Evolutionary conservation across 257 asterid species (phyloP).

Genomic region (Cynanchum wilfordii): DNA sequence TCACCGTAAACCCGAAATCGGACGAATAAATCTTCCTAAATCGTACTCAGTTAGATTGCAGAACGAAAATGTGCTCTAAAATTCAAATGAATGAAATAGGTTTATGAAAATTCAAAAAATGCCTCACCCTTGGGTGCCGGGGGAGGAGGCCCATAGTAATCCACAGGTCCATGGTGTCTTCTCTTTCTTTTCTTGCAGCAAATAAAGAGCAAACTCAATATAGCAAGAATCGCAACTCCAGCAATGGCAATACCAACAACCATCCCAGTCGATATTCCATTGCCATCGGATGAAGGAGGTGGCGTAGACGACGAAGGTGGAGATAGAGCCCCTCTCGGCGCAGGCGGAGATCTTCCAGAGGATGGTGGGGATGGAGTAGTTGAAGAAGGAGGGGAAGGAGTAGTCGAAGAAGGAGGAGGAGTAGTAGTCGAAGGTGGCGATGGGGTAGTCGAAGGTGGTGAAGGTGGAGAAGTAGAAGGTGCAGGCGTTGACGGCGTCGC

Average conservation of each 20-base stretch:
- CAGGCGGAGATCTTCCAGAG: constrained; percentile 19
- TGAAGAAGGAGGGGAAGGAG: constrained; percentile 23
- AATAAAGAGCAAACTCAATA: constrained; percentile 42
- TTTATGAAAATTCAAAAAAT: background rate
- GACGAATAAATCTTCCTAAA: background rate
- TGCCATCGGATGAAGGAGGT: constrained; percentile 21
- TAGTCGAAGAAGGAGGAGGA: constrained; percentile 24
- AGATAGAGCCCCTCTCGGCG: constrained; percentile 6
- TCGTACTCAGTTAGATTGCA: background rate
- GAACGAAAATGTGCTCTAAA: background rate
- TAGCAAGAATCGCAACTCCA: constrained; percentile 47
- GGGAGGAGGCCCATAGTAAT: constrained; percentile 52
- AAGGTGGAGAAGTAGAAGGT: constrained; percentile 20
- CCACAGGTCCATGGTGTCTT: constrained; percentile 37
- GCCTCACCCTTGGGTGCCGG: constrained; percentile 60
- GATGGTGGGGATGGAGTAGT: constrained; percentile 26
- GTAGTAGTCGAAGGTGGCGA: constrained; percentile 27
- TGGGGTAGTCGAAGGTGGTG: constrained; percentile 39
- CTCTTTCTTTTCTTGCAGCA: constrained; percentile 65
- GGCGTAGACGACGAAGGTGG: constrained; percentile 30
- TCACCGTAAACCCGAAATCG: background rate
- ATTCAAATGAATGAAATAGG: background rate
- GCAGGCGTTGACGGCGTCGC: constrained; percentile 22
- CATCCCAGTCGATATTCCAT: constrained; percentile 35
- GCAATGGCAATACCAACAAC: constrained; percentile 68